phyloP scores from a whole-genome alignment of 108 stramenopile species.

The Nitzschia sp. region DNA sequence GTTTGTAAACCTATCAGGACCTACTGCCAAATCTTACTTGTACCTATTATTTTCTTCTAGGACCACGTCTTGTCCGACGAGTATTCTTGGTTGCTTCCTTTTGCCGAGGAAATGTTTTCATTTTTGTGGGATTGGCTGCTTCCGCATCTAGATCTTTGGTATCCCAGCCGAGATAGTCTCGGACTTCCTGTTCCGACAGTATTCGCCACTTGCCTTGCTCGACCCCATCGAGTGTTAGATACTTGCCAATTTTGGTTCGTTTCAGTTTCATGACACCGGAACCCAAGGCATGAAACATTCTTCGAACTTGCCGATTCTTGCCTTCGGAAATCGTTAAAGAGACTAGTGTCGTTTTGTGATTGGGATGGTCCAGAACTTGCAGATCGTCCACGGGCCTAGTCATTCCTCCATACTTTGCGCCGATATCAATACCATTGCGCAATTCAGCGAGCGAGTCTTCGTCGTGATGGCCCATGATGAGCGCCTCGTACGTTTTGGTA shows the following conservation, averaged over 20 bases:
- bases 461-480: constrained; percentile 68
- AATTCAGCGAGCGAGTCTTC: constrained; percentile 10
- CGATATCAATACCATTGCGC: constrained; percentile 53
- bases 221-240: constrained; percentile 31
- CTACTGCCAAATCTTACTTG: too few species aligned
- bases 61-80: background rate
- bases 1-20: constrained; percentile 11
- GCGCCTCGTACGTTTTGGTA: constrained; percentile 64
- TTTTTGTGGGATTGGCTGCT: background rate
- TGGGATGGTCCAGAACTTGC: constrained; percentile 51
- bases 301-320: constrained; percentile 69
- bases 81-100: background rate
- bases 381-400: constrained; percentile 51
- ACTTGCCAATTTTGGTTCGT: constrained; percentile 47
- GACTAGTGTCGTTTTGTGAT: constrained; percentile 56
- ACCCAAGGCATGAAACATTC: constrained; percentile 76
- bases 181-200: constrained; percentile 51
- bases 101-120: background rate
- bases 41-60: background rate
- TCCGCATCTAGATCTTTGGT: background rate
- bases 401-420: constrained; percentile 56
- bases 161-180: constrained; percentile 35
- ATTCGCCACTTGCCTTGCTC: constrained; percentile 63
- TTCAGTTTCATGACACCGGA: constrained; percentile 70
- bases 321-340: constrained; percentile 65